Evolutionary conservation across 2,329 filamentous ascomycete species (phyloP), one percentile per base, ranked within the genome.

Genomic region (Apiospora pterosperma): DNA sequence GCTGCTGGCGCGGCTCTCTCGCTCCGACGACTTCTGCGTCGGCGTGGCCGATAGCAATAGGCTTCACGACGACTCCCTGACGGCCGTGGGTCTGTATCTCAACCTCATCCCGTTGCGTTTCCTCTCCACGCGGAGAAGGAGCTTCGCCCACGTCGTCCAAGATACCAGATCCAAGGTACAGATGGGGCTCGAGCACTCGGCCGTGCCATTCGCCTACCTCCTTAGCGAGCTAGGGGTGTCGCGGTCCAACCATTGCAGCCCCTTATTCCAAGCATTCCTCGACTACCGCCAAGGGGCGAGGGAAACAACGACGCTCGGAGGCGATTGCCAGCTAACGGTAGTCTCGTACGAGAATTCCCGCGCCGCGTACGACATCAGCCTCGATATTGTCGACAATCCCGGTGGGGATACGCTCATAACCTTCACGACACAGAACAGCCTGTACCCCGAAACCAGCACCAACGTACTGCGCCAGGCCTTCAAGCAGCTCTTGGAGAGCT

Each of bases 361-460:
- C 16, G 36, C 31, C 36, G 28, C 25, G 14, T 67, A 67, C 21
- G 66, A 67, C 12, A 5, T 52, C 3, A 25, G 19, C 23, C 12
- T 52, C 5, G 23, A 19, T 23, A 23, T 52, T 19, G 11, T 52
- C 44, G 23, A 52, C 44, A 25, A 52, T 23, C 10, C 11, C 38
- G 12, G 4, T 23, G 23, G 55, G 25, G 31, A 36, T 23, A n/a
- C 23, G 12, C 25, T 14, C 4, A 5, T 59, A 4, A 12, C 23
- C 19, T 12, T 52, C 5, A 52, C 12, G 19, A 23, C 25, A 3
- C 44, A 25, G 23, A 25, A 19, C 19, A 12, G 11, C 5, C 4
- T 52, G 5, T 52, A 52, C 19, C 12, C 44, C 19, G 23, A 6
- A 23, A 4, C 16, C 16, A 23, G 25, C 44, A 23, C 44, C 44